A percentile compares a stretch with the other conserved stretches of the same genome.
These are phyloP conservation scores for Dictyostelium purpureum DNA, from an alignment of 78 protist species.

Conservation along the genomic window DNA sequence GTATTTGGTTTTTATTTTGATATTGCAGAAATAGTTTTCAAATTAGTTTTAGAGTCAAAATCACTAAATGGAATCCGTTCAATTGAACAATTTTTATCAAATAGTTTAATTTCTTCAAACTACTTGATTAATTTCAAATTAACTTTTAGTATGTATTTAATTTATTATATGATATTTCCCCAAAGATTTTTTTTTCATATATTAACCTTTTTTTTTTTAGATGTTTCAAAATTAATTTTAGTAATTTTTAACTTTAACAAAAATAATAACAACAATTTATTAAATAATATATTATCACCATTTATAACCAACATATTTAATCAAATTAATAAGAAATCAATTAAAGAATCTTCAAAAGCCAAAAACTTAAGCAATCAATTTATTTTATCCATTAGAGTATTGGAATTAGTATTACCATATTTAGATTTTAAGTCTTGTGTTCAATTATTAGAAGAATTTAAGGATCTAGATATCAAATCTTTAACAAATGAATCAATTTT, in stretches of 20 bases:
- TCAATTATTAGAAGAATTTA: neutral
- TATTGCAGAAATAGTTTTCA: neutral
- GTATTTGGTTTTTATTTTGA: conserved; percentile 8
- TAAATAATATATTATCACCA: neutral
- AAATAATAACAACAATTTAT: neutral
- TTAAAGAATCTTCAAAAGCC: neutral
- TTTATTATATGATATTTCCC: too few relatives aligned
- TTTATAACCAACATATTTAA: neutral
- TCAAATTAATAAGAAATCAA: neutral
- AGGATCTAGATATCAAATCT: neutral
- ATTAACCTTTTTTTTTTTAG: neutral
- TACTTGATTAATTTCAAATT: neutral
- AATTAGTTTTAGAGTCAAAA: conserved; percentile 4
- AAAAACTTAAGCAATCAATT: neutral
- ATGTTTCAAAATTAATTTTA: neutral
- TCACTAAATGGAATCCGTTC: neutral
- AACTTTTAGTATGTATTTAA: conserved; percentile 8
- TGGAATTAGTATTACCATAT: conserved; percentile 26
- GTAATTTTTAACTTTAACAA: neutral
- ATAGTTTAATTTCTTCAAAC: neutral
- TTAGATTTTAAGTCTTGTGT: neutral
- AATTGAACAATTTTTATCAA: neutral
- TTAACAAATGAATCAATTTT: neutral
- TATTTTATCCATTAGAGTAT: neutral
- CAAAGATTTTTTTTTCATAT: neutral